A percentile compares a stretch with the other conserved stretches of the same genome.
Conservation (phyloP, 2,329 filamentous ascomycete species). For the Exophiala dermatitidis region DNA sequence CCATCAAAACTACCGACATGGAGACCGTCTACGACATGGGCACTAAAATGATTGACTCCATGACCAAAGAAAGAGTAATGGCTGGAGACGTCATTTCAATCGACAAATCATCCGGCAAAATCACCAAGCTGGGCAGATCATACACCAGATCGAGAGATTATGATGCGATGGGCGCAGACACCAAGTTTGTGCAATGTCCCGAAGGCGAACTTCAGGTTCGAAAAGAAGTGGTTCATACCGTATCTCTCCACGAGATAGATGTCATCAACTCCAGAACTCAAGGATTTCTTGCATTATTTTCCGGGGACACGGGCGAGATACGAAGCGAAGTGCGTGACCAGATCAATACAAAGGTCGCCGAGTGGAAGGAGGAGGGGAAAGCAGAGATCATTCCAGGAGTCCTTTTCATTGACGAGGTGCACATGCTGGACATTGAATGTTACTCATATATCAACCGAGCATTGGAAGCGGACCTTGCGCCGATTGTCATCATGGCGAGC, state of each 20-base stretch:
- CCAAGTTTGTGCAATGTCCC: constrained; percentile 94
- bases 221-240: constrained; percentile 94
- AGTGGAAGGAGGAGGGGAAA: constrained; percentile 99
- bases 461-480: constrained; percentile 86
- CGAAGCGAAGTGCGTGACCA: constrained; percentile 94
- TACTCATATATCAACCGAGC: constrained; percentile 98
- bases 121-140: constrained; percentile 90
- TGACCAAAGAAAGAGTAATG: constrained; percentile 99
- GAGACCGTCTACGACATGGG: constrained; percentile 99
- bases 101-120: constrained; percentile 96
- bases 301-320: constrained; percentile 96
- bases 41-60: constrained; percentile 98
- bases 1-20: constrained; percentile 99
- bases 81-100: constrained; percentile 97
- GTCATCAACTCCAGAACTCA: constrained; percentile 99
- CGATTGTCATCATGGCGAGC: constrained; percentile 98
- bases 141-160: constrained; percentile 95
- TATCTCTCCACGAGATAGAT: constrained; percentile 95
- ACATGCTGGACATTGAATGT: constrained; percentile 99
- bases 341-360: constrained; percentile 97
- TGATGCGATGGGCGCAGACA: constrained; percentile 97
- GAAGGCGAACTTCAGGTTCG: constrained; percentile 96
- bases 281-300: constrained; percentile 94
- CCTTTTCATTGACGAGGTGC: constrained; percentile 96
- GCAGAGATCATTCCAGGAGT: constrained; percentile 96